Conservation (phyloP, 768 basidiomycete genomes). For the Lanmaoa pseudosensibilis region DNA sequence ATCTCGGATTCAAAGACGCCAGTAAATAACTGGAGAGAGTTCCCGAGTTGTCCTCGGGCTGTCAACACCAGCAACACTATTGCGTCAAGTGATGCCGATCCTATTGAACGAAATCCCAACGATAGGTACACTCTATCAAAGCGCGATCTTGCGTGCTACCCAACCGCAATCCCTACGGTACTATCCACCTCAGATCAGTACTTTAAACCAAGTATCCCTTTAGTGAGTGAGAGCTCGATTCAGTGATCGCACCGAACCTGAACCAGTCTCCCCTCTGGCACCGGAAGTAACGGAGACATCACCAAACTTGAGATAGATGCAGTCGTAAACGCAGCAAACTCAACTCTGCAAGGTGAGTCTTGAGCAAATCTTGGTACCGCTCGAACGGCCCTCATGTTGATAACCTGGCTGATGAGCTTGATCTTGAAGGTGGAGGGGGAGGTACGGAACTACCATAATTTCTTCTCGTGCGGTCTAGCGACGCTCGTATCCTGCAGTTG, state of each 20-base stretch:
- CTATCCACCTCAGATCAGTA: slow-evolving; percentile 37
- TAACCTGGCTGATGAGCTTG: background rate
- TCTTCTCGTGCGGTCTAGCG: background rate
- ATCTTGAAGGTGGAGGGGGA: slow-evolving; percentile 69
- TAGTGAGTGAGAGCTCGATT: slow-evolving; percentile 48
- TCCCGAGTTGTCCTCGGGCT: background rate
- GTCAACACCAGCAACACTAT: background rate
- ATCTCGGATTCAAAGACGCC: background rate
- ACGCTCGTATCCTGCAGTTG: slow-evolving; percentile 46
- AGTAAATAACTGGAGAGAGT: background rate
- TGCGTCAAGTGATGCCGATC: slow-evolving; percentile 11
- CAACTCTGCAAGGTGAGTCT: slow-evolving; percentile 60
- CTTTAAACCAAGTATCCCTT: slow-evolving; percentile 63
- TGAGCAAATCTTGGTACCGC: background rate
- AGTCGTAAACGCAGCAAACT: slow-evolving; percentile 84
- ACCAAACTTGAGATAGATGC: slow-evolving; percentile 68
- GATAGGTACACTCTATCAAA: slow-evolving; percentile 52
- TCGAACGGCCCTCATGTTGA: background rate
- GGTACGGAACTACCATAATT: slow-evolving; percentile 41
- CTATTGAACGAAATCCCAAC: slow-evolving; percentile 53
- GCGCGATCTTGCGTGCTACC: slow-evolving; percentile 40
- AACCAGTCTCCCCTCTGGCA: background rate
- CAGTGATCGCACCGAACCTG: background rate
- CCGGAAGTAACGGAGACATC: slow-evolving; percentile 72
- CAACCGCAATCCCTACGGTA: no score